These are phyloP conservation scores for Hordeum pubiflorum DNA, from an alignment of 202 grass and related monocot genomes.

Conservation along the genomic window DNA sequence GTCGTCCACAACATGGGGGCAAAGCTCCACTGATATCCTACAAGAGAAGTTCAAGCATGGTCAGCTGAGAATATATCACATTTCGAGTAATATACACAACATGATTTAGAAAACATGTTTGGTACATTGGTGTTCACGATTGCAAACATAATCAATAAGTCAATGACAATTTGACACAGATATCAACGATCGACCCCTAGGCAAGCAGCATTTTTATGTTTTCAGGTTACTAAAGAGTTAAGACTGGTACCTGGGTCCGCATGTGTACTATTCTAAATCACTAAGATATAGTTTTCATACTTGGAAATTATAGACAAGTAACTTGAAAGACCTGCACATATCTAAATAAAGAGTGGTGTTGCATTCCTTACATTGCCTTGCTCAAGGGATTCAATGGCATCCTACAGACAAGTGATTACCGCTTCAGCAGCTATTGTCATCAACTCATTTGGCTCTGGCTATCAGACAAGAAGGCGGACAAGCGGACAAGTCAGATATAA, in stretches of 20 bases:
- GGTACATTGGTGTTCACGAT: not conserved
- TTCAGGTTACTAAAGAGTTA: not conserved
- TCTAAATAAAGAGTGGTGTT: not conserved
- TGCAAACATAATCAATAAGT: not conserved
- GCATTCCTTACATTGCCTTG: conserved; percentile 61
- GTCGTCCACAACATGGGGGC: conserved; percentile 63
- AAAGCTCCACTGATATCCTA: conserved; percentile 71
- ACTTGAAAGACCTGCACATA: not conserved
- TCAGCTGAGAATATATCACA: not conserved
- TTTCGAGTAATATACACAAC: not conserved
- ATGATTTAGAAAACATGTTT: not conserved
- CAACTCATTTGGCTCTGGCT: conserved; percentile 78
- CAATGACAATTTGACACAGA: not conserved
- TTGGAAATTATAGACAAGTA: too few species aligned
- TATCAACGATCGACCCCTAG: not conserved
- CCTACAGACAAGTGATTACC: conserved; percentile 80
- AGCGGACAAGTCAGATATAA: conserved; percentile 6
- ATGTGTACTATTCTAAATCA: too few species aligned
- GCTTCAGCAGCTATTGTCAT: conserved; percentile 27
- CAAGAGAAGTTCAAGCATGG: not conserved
- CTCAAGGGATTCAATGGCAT: conserved; percentile 67
- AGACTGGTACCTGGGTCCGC: not conserved
- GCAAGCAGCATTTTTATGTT: not conserved
- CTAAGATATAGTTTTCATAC: too few species aligned
- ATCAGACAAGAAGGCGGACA: conserved; percentile 21